Evolutionary conservation across 2,329 filamentous ascomycete genomes (phyloP).

Genomic region (Ascochyta koolunga): DNA sequence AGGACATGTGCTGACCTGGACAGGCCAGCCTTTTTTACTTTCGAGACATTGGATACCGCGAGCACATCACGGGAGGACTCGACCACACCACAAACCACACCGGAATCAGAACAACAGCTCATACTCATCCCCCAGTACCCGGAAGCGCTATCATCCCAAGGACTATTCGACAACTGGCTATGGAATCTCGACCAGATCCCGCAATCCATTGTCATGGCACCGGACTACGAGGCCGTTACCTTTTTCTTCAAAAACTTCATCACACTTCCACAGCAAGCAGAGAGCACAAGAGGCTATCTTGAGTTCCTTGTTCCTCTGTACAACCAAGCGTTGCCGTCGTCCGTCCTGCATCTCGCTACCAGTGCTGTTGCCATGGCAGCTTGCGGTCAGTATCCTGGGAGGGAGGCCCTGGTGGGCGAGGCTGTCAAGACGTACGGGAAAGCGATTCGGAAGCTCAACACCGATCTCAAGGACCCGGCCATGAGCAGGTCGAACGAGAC

Average conservation of each 20-base stretch:
- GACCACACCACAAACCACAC: conserved; percentile 1
- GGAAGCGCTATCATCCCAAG: conserved; percentile 16
- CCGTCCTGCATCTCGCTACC: conserved; percentile 49
- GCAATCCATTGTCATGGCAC: conserved; percentile 33
- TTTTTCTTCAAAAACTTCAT: conserved; percentile 53
- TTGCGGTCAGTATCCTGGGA: conserved; percentile 48
- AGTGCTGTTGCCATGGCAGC: conserved; percentile 48
- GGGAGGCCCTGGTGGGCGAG: conserved; percentile 40
- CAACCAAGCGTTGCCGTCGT: conserved; percentile 40
- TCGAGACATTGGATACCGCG: conserved; percentile 2
- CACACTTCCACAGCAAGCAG: conserved; percentile 45
- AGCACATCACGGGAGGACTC: neutral
- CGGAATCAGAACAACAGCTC: conserved; percentile 23
- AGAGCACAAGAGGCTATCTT: conserved; percentile 47
- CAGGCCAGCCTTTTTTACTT: conserved; percentile 4
- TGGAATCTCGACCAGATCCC: conserved; percentile 42
- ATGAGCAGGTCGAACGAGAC: conserved; percentile 47
- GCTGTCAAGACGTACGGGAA: conserved; percentile 47
- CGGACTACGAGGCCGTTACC: conserved; percentile 47
- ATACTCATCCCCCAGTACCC: conserved; percentile 25
- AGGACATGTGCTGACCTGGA: neutral
- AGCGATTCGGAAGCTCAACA: conserved; percentile 46
- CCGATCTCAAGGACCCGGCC: conserved; percentile 44
- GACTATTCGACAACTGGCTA: conserved; percentile 35
- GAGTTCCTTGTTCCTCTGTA: conserved; percentile 49